Percentiles rank a stretch among this genome's conserved stretches.
phyloP scores from a whole-genome alignment of 1,139 yeast genomes.

The Debaryomycetaceae sp. region DNA sequence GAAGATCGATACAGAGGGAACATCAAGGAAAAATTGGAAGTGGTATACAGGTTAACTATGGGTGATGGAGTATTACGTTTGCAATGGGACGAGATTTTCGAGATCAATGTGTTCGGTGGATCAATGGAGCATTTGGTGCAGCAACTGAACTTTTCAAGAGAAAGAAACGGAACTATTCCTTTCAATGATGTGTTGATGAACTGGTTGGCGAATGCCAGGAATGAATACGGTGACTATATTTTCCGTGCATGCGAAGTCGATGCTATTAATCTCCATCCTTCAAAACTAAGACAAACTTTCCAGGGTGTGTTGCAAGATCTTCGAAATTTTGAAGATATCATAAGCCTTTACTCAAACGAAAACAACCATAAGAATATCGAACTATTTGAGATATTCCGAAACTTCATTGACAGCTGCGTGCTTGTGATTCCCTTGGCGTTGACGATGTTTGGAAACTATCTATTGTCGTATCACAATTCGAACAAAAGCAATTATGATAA shows the following conservation, averaged over 20 bases:
- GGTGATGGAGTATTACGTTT: conserved; percentile 5
- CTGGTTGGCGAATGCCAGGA: conserved; percentile 5
- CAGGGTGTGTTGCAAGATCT: conserved; percentile 4
- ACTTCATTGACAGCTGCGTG: not conserved
- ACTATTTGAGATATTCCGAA: conserved; percentile 14
- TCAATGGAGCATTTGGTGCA: conserved; percentile 1
- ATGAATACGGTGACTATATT: conserved; percentile 7
- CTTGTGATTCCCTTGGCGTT: conserved; percentile 22
- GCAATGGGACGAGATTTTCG: conserved; percentile 9
- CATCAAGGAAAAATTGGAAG: conserved; percentile 2
- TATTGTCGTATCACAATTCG: conserved; percentile 12
- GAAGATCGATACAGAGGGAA: conserved; percentile 3
- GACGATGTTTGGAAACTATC: conserved; percentile 23
- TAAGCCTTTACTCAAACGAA: conserved; percentile 4
- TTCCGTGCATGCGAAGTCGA: not conserved
- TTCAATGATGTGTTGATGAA: conserved; percentile 4
- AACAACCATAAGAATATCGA: conserved; percentile 6
- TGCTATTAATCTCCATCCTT: not conserved
- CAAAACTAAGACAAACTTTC: not conserved
- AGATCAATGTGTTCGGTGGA: conserved; percentile 11
- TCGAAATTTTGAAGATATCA: conserved; percentile 3
- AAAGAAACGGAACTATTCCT: not conserved
- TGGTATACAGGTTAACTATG: conserved; percentile 3
- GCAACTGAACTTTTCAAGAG: not conserved
- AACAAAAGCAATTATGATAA: conserved; percentile 14